Base-by-base conservation (phyloP, 2,329 filamentous ascomycete genomes). In the Colletotrichum endophyticum region DNA sequence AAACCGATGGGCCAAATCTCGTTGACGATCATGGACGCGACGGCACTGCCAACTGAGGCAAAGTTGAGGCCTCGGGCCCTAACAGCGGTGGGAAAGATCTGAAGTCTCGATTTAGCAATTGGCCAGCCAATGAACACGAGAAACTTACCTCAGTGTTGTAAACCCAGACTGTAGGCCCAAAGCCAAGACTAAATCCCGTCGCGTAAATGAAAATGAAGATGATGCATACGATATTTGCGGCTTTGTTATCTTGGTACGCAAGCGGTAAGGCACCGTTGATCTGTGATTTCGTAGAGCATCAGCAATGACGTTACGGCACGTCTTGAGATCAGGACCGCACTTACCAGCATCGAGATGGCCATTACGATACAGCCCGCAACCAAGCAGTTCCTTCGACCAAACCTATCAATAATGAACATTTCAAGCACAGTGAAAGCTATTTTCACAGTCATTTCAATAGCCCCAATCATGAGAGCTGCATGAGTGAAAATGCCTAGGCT, bases 121-220 rank as follows among this genome's bases (percentile, higher is more conserved):
- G n/a, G 16, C n/a, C 44, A 25, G 44, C 3, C n/a, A 53, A 25
- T 53, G 44, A 53, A 22, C 19, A 22, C 28, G 12, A 32, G 6
- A n/a, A 22, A 22, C n/a, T 28, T 77, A 90, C 89, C 84, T 92
- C 90, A 0, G 89, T 87, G n/a, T 89, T 89, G 76, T 92, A 92
- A 0, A 92, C 89, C 90, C 90, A 92, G 0, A 89, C 86, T 1
- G 89, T 87, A 0, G 90, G 89, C 0, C 90, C 90, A 59, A 92
- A 91, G 0, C 90, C 89, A 77, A 92, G 84, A 67, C 88, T 91
- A 79, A 91, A 92, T 1, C 90, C 90, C 67, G 92, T 85, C 9
- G 90, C 89, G 80, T 91, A 92, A 59, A 92, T 83, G 80, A 92
- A 92, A 56, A 92, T 89, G 79, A 91, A 91, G 13, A 88, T 83